Evolutionary conservation across 2,329 filamentous ascomycete genomes (phyloP).

Genomic region (Nemania bipapillata): DNA sequence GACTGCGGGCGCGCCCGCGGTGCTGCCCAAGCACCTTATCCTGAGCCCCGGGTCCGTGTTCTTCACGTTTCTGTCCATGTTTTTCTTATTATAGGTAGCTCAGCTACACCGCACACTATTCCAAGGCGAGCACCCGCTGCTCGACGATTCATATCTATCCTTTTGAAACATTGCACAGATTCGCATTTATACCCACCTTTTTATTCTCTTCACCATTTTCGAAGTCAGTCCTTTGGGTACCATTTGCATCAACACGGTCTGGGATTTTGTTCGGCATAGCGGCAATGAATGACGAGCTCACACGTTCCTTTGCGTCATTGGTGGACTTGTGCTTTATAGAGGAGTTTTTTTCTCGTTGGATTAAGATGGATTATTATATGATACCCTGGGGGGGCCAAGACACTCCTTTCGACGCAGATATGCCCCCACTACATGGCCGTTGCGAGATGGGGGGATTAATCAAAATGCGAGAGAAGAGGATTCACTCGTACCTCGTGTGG

Average conservation of each 20-base stretch:
- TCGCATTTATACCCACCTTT: constrained; percentile 4
- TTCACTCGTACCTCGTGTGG: background rate
- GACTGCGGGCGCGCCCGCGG: constrained; percentile 38
- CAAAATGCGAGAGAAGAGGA: background rate
- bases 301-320: constrained; percentile 28
- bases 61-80: constrained; percentile 43
- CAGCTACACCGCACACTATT: constrained; percentile 33
- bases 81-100: constrained; percentile 44
- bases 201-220: background rate
- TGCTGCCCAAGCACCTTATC: constrained; percentile 20
- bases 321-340: constrained; percentile 15
- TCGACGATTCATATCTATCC: constrained; percentile 31
- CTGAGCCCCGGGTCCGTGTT: constrained; percentile 36
- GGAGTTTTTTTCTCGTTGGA: constrained; percentile 13
- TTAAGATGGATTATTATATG: constrained; percentile 16
- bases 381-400: constrained; percentile 36
- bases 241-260: background rate
- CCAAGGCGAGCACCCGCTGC: constrained; percentile 20
- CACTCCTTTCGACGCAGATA: constrained; percentile 31
- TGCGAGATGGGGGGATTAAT: constrained; percentile 11
- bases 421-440: background rate
- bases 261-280: background rate
- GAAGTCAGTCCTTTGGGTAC: background rate
- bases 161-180: constrained; percentile 22
- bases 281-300: constrained; percentile 16